Base-by-base conservation (phyloP, 2,329 filamentous ascomycete genomes). In the Botryotinia calthae region DNA sequence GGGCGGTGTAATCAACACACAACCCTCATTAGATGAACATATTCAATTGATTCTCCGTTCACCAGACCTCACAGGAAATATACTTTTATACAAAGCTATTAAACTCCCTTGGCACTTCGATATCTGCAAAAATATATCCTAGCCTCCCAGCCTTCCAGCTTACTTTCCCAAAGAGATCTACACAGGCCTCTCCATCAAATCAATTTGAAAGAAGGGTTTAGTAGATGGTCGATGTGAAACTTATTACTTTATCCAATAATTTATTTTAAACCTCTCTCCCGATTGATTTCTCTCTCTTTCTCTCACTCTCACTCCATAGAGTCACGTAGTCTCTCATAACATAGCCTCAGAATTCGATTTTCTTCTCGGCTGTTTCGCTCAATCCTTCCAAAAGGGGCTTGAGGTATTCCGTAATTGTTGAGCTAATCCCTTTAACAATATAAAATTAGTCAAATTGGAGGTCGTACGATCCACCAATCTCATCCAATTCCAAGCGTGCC, bases 141-240 rank as follows among this genome's bases (percentile, higher is more conserved):
- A 46, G 44, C 5, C 22, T 46, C 20, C 22, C 28, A 44, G 42
- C 54, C 40, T 56, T 31, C 56, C 46, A n/a, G 44, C 25, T 37
- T 37, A 4, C n/a, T n/a, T 34, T n/a, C 20, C 58, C 34, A 51
- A 62, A 28, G 28, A 18, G 68, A 70, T 63, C 68, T 62, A 70
- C 68, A 51, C 68, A 63, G 56, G 56, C 68, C 68, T 62, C 40
- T 48, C 42, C 58, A 70, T 63, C 68, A 40, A 70, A 70, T 70
- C 54, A 62, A 37, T 70, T 14, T 9, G 20, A 70, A 70, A 28
- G 42, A 28, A 62, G 16, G 42, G 42, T 42, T 63, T 48, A 51
- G 63, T 54, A 34, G n/a, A 34, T 69, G 51, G 44, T 48, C 2
- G 64, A 51, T 66, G 31, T 62, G 58, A 62, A 62, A 62, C 58